Percentiles rank a stretch among this genome's conserved stretches.
phyloP scores from a whole-genome alignment of 169 alveolate species.

The Cryptosporidium bovis region DNA sequence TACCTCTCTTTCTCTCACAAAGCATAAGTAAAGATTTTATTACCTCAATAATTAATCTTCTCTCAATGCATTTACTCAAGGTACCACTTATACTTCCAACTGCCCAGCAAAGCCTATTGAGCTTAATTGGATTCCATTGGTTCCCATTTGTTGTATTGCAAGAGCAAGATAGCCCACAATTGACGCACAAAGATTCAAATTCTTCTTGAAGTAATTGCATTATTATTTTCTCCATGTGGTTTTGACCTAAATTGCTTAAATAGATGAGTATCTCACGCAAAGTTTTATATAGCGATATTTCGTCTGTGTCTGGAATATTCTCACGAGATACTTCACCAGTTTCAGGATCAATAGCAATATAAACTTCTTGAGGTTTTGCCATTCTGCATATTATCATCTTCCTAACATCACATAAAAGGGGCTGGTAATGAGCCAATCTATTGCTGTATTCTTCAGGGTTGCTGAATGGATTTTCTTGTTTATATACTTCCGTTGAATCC shows the following conservation, averaged over 20 bases:
- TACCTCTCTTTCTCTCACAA: conserved; percentile 97
- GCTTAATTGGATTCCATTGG: conserved; percentile 85
- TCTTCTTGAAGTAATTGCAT: conserved; percentile 89
- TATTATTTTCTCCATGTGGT: conserved; percentile 92
- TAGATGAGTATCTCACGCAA: conserved; percentile 95
- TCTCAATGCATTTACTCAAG: conserved; percentile 93
- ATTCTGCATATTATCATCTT: conserved; percentile 87
- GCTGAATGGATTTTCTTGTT: conserved; percentile 48
- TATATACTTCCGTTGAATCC: conserved; percentile 1
- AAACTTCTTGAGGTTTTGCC: conserved; percentile 97
- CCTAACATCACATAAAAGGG: conserved; percentile 84
- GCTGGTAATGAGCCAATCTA: conserved; percentile 78
- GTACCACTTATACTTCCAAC: conserved; percentile 98
- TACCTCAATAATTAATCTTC: conserved; percentile 93
- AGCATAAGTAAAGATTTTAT: conserved; percentile 93
- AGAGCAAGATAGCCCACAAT: conserved; percentile 35
- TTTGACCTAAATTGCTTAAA: conserved; percentile 94
- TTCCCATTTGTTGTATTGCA: conserved; percentile 62
- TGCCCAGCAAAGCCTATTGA: conserved; percentile 93
- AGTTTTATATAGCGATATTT: conserved; percentile 93
- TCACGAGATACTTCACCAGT: conserved; percentile 90
- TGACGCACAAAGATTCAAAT: conserved; percentile 77
- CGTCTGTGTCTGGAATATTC: conserved; percentile 91
- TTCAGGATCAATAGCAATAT: conserved; percentile 89
- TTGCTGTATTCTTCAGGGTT: conserved; percentile 53